Conservation (phyloP, 2,329 filamentous ascomycete genomes). For the Graphilbum fragrans region DNA sequence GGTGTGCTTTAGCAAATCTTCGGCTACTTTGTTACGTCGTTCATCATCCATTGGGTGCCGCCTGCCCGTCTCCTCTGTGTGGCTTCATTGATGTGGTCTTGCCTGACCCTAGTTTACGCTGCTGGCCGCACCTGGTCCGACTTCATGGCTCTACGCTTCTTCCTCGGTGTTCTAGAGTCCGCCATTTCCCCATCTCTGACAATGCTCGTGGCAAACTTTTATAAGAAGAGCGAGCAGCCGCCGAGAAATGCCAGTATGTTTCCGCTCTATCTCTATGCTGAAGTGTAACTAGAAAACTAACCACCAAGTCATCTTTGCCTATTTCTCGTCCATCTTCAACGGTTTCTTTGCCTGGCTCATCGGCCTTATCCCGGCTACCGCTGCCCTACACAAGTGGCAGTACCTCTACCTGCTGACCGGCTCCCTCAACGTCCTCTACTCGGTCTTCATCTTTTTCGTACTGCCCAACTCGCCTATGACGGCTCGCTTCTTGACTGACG, state of each 20-base stretch:
- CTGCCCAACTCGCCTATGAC: constrained; percentile 46
- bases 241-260: constrained; percentile 3
- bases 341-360: constrained; percentile 37
- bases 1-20: background rate
- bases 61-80: constrained; percentile 15
- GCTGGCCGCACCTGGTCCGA: constrained; percentile 15
- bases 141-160: constrained; percentile 18
- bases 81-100: constrained; percentile 18
- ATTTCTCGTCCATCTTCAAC: constrained; percentile 11
- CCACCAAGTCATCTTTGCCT: constrained; percentile 17
- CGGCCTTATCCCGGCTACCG: constrained; percentile 41
- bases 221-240: constrained; percentile 11
- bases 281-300: no score
- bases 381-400: constrained; percentile 42
- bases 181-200: constrained; percentile 18
- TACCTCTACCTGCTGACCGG: constrained; percentile 57
- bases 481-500: constrained; percentile 34
- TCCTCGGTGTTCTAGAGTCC: constrained; percentile 19
- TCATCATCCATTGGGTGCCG: constrained; percentile 15
- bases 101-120: constrained; percentile 15
- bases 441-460: constrained; percentile 41
- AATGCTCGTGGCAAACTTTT: constrained; percentile 19
- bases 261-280: no score
- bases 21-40: constrained; percentile 15
- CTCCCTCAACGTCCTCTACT: constrained; percentile 46